Conservation (phyloP, 371 early-diverging fungal species). For the Zychaea mexicana region DNA sequence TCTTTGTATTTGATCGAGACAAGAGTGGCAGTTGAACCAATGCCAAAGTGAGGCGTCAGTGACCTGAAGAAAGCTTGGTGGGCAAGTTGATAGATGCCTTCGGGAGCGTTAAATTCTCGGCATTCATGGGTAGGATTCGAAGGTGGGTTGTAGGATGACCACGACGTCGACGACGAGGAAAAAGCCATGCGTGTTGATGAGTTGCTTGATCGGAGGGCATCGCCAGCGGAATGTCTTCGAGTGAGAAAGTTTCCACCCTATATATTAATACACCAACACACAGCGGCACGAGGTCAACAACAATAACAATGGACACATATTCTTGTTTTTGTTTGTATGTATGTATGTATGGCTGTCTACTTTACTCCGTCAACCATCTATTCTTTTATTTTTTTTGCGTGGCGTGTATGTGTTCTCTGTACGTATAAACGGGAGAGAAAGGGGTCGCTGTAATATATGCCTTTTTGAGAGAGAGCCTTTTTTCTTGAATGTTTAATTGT, state of each 20-base stretch:
- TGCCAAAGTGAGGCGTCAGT: conserved; percentile 48
- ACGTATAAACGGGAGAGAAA: no score
- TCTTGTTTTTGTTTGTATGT: background rate
- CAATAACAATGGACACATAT: no score
- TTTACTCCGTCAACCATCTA: background rate
- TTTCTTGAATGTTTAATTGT: no score
- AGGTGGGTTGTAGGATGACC: conserved; percentile 25
- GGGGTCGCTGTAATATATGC: no score
- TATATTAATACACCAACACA: background rate
- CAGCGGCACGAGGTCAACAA: background rate
- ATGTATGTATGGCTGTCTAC: no score
- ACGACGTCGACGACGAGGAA: no score
- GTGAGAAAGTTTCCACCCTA: conserved; percentile 27
- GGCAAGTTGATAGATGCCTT: conserved; percentile 51
- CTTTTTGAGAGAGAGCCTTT: no score
- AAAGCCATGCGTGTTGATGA: background rate
- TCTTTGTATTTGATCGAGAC: conserved; percentile 67
- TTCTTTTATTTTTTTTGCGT: no score
- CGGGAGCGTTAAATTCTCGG: conserved; percentile 51
- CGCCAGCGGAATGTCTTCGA: conserved; percentile 40
- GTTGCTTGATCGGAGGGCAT: conserved; percentile 26
- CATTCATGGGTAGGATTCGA: conserved; percentile 41
- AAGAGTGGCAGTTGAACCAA: conserved; percentile 57
- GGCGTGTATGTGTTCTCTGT: no score
- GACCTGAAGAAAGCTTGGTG: conserved; percentile 58